Conservation (phyloP, 1,284 basidiomycete species). For the Malassezia nana region DNA sequence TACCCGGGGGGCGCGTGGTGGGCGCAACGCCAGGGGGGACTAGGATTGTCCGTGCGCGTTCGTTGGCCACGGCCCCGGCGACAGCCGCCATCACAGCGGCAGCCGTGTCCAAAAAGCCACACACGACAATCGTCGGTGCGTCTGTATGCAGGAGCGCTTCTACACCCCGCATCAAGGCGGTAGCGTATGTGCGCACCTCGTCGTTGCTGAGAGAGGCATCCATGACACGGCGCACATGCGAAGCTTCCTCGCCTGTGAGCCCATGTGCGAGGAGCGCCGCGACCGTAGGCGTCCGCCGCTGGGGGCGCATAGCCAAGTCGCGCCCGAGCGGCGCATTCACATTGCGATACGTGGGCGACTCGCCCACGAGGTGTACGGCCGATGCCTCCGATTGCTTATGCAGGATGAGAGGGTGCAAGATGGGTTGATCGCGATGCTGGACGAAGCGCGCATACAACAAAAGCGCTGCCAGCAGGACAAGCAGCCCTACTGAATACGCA, state of each 20-base stretch:
- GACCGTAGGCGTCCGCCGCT: slow-evolving; percentile 29
- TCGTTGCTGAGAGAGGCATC: slow-evolving; percentile 20
- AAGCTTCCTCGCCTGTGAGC: slow-evolving; percentile 17
- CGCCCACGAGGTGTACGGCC: slow-evolving; percentile 24
- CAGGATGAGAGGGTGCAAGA: slow-evolving; percentile 45
- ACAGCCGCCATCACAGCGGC: slow-evolving; percentile 3
- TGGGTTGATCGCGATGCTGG: slow-evolving; percentile 23
- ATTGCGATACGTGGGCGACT: slow-evolving; percentile 44
- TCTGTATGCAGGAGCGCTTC: slow-evolving; percentile 23
- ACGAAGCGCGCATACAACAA: slow-evolving; percentile 2
- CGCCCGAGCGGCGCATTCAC: slow-evolving; percentile 43
- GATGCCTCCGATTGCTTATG: slow-evolving; percentile 41
- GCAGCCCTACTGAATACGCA: neutral
- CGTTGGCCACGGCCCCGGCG: neutral
- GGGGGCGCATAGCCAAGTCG: slow-evolving; percentile 31
- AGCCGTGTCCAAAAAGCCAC: slow-evolving; percentile 5
- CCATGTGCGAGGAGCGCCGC: slow-evolving; percentile 25
- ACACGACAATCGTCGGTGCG: slow-evolving; percentile 9
- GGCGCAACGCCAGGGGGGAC: slow-evolving; percentile 2
- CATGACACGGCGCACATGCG: slow-evolving; percentile 20
- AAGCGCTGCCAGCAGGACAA: neutral
- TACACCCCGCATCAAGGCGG: slow-evolving; percentile 27
- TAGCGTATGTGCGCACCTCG: slow-evolving; percentile 24
- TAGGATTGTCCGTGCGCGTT: neutral
- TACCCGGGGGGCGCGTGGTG: neutral